A percentile compares a stretch with the other conserved stretches of the same genome.
phyloP scores from a whole-genome alignment of 495 filamentous ascomycete genomes.

The Xylaria venustula region DNA sequence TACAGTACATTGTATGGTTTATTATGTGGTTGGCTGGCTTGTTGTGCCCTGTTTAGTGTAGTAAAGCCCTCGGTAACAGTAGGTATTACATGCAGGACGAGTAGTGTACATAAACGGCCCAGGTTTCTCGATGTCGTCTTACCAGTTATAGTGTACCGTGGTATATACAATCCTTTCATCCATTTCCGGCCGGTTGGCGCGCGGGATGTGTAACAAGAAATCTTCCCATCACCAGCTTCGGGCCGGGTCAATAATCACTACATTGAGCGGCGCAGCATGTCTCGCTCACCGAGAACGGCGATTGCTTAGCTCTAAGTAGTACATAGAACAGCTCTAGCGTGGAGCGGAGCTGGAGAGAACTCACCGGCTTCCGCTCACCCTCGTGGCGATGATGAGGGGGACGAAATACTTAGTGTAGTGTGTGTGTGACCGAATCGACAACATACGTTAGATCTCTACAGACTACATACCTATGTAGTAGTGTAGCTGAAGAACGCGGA shows the following conservation, averaged over 20 bases:
- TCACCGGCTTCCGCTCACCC: neutral
- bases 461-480: no score
- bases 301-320: neutral
- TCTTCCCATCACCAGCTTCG: neutral
- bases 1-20: no score
- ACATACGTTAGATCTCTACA: neutral
- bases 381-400: neutral
- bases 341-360: neutral
- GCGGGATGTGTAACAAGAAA: neutral
- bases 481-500: no score
- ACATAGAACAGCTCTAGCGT: neutral
- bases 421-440: neutral
- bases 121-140: no score
- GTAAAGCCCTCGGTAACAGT: no score
- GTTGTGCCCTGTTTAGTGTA: no score
- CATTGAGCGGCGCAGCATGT: no score
- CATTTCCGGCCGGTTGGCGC: neutral
- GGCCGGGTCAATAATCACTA: no score
- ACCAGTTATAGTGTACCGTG: no score
- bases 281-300: constrained; percentile 11
- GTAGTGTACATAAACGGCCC: no score
- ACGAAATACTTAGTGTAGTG: neutral
- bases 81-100: neutral
- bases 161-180: neutral
- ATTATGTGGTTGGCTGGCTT: neutral